A percentile compares a stretch with the other conserved stretches of the same genome.
These are phyloP conservation scores for Phytophthora lateralis DNA, from an alignment of 352 stramenopile genomes.

Conservation along the genomic window DNA sequence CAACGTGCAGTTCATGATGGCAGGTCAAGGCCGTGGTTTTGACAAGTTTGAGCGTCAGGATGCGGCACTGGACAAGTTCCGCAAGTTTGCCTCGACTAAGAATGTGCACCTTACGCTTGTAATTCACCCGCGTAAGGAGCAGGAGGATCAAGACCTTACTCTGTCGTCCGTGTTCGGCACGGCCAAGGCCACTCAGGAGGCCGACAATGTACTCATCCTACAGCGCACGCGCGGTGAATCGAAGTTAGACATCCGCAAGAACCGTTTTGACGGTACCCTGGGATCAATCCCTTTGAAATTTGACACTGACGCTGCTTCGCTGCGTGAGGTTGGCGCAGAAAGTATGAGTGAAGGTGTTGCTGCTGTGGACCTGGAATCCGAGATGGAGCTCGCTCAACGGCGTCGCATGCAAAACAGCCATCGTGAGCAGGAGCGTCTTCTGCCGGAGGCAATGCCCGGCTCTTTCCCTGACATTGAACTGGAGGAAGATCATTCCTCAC, in stretches of 20 bases:
- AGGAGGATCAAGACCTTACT: slow-evolving; percentile 91
- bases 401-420: slow-evolving; percentile 43
- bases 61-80: slow-evolving; percentile 95
- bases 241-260: slow-evolving; percentile 97
- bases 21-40: slow-evolving; percentile 78
- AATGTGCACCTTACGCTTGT: slow-evolving; percentile 99
- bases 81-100: slow-evolving; percentile 96
- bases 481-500: slow-evolving; percentile 11
- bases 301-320: slow-evolving; percentile 65
- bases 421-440: slow-evolving; percentile 19
- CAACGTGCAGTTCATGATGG: slow-evolving; percentile 99
- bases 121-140: slow-evolving; percentile 99
- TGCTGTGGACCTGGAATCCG: slow-evolving; percentile 71
- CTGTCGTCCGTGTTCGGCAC: slow-evolving; percentile 98
- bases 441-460: slow-evolving; percentile 10
- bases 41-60: slow-evolving; percentile 93
- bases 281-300: slow-evolving; percentile 90
- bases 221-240: slow-evolving; percentile 91
- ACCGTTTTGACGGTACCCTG: slow-evolving; percentile 93
- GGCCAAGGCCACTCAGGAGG: slow-evolving; percentile 99
- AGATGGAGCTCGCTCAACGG: slow-evolving; percentile 82
- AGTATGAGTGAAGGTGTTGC: slow-evolving; percentile 75
- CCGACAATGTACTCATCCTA: slow-evolving; percentile 99
- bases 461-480: slow-evolving; percentile 6
- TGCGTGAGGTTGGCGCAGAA: slow-evolving; percentile 70